Evolutionary conservation across 225 moss, liverwort and hornwort species (phyloP), one percentile per base, ranked within the genome.

Genomic region (Marchantia polymorpha): DNA sequence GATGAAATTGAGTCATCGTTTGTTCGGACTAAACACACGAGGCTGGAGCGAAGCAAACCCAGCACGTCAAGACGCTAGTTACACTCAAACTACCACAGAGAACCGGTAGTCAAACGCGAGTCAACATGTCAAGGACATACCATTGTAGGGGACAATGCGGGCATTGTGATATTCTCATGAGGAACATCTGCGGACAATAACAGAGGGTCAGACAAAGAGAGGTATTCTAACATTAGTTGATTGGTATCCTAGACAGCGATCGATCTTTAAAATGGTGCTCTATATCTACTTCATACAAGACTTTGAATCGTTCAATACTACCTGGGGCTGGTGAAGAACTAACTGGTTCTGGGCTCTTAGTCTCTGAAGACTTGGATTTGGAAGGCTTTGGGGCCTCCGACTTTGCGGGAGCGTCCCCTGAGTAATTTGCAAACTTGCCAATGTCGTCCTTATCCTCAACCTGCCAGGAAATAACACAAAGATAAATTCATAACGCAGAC

Each of bases 141-240:
- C 96, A 97, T 97, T 61, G 96, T 97, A 68, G 96, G 96, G 23
- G 96, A 97, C 87, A 97, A 86, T 49, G 92, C 96, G 76, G 96
- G 96, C 96, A 97, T 97, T 78, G 96, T 76, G n/a, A 97, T 83
- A 63, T 87, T 49, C 83, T 97, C 88, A 83, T 91, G 90, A 88
- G 94, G 90, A 69, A 84, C 87, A 78, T 84, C 87, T 87, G 84
- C 76, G 68, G 58, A 77, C 56, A 71, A 27, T 15, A 78, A 30
- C 12, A 58, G 63, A 63, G 4, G 12, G 69, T 79, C 52, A 78
- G 65, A 65, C 6, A 14, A 52, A 30, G 50, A 30, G 50, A 58
- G 47, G 16, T 12, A 75, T 10, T 10, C 53, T 1, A 16, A 4
- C n/a, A 27, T 16, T 11, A 16, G 8, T 25, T 23, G 39, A 39